phyloP scores from a whole-genome alignment of 2,329 filamentous ascomycete species.

The Rutstroemia sp. region DNA sequence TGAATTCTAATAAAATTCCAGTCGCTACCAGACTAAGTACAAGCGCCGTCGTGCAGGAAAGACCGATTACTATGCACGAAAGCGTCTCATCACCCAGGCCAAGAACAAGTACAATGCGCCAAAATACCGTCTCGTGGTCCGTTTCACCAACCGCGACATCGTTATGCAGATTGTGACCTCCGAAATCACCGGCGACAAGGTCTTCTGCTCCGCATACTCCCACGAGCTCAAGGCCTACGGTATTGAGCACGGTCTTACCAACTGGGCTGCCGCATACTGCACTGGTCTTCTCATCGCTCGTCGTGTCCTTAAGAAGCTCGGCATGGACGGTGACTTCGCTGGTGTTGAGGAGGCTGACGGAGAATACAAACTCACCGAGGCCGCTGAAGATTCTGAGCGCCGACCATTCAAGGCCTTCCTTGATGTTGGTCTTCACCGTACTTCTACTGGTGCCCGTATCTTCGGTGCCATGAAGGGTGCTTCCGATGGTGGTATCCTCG shows the following conservation, averaged over 20 bases:
- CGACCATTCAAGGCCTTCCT: constrained; percentile 99
- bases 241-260: constrained; percentile 97
- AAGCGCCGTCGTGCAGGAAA: constrained; percentile 92
- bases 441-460: constrained; percentile 96
- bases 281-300: constrained; percentile 95
- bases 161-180: constrained; percentile 95
- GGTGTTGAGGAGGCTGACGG: constrained; percentile 97
- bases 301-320: constrained; percentile 94
- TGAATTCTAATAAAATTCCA: constrained; percentile 33
- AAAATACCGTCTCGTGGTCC: constrained; percentile 99
- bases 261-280: constrained; percentile 97
- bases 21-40: constrained; percentile 99
- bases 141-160: constrained; percentile 99
- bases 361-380: constrained; percentile 94
- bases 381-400: constrained; percentile 78
- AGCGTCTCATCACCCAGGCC: constrained; percentile 98
- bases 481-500: constrained; percentile 92
- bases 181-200: constrained; percentile 96
- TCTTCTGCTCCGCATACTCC: constrained; percentile 84
- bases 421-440: constrained; percentile 94
- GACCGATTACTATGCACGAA: constrained; percentile 99
- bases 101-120: constrained; percentile 99
- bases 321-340: constrained; percentile 83
- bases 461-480: constrained; percentile 99
- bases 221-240: constrained; percentile 98